Percentiles rank a stretch among this genome's conserved stretches.
These are phyloP conservation scores for Pseudohalonectria lignicola DNA, from an alignment of 2,329 filamentous ascomycete species.

Conservation along the genomic window DNA sequence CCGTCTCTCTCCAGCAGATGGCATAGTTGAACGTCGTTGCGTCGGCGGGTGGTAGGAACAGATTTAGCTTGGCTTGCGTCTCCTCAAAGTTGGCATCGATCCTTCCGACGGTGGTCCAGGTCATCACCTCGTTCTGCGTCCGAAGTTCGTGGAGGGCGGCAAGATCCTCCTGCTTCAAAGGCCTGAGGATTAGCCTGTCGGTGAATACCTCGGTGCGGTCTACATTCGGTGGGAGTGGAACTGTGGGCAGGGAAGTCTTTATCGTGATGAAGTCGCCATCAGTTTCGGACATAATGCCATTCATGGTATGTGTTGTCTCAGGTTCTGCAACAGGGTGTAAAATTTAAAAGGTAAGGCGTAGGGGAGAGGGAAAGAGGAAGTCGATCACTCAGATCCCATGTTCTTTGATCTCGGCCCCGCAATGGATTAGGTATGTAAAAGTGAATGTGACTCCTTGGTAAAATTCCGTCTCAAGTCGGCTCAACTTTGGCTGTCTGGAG, in stretches of 20 bases:
- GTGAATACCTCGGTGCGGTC: slow-evolving; percentile 32
- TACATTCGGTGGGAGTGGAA: slow-evolving; percentile 26
- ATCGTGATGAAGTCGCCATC: slow-evolving; percentile 23
- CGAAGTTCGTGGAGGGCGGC: slow-evolving; percentile 39
- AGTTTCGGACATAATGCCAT: no score
- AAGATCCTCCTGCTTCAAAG: slow-evolving; percentile 36
- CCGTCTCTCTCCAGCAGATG: slow-evolving; percentile 33
- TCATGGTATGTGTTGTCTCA: no score
- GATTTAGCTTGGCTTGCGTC: slow-evolving; percentile 27
- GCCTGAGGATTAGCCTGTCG: slow-evolving; percentile 42
- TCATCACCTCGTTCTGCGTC: slow-evolving; percentile 50
- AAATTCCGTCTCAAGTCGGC: no score
- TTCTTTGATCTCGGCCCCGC: no score
- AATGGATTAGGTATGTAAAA: no score
- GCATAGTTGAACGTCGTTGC: slow-evolving; percentile 42
- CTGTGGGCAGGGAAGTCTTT: slow-evolving; percentile 34
- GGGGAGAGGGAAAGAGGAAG: slow-evolving; percentile 21
- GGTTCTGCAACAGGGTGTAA: no score
- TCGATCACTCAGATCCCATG: no score
- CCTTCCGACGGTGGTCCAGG: slow-evolving; percentile 33
- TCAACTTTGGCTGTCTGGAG: no score
- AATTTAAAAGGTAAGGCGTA: no score
- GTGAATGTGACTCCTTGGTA: no score
- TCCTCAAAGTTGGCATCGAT: slow-evolving; percentile 31
- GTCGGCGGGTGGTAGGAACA: slow-evolving; percentile 37